A percentile compares a stretch with the other conserved stretches of the same genome.
phyloP scores from a whole-genome alignment of 768 basidiomycete species.

The Xerocomellus intermedius region DNA sequence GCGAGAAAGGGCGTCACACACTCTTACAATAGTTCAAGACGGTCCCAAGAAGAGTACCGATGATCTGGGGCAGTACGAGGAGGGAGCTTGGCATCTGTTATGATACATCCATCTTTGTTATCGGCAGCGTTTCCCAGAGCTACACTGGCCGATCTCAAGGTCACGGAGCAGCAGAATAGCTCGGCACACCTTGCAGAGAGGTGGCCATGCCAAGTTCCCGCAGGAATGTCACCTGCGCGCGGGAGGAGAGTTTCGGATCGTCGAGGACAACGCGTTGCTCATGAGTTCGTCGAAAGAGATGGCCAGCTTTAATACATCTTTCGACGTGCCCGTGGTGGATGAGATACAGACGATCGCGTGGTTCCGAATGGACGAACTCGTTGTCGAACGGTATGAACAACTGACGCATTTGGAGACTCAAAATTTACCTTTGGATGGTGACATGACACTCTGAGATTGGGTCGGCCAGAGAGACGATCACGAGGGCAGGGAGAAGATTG shows the following conservation, averaged over 20 bases:
- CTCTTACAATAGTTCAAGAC: too few relatives aligned
- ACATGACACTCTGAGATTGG: too few relatives aligned
- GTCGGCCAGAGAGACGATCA: conserved; percentile 32
- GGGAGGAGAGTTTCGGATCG: conserved; percentile 64
- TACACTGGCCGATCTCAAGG: conserved; percentile 43
- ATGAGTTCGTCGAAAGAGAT: conserved; percentile 86
- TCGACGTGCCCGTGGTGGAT: conserved; percentile 87
- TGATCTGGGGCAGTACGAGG: conserved; percentile 59
- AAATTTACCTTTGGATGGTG: too few relatives aligned
- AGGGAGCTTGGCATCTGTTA: conserved; percentile 49
- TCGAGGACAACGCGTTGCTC: conserved; percentile 54
- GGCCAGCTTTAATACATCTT: conserved; percentile 42
- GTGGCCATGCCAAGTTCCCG: conserved; percentile 46
- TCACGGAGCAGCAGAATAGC: conserved; percentile 53
- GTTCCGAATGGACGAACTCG: conserved; percentile 80
- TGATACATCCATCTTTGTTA: conserved; percentile 36
- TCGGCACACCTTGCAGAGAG: conserved; percentile 25
- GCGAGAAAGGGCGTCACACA: background rate
- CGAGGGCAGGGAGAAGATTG: too few relatives aligned
- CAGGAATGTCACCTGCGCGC: conserved; percentile 81
- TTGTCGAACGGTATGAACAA: conserved; percentile 76
- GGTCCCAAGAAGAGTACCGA: conserved; percentile 60
- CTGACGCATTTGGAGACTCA: conserved; percentile 75
- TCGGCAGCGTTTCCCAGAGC: background rate
- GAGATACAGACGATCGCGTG: conserved; percentile 74